These are phyloP conservation scores for Aegilops tauschii DNA, from an alignment of 176 grass and related monocot genomes.

Conservation along the genomic window DNA sequence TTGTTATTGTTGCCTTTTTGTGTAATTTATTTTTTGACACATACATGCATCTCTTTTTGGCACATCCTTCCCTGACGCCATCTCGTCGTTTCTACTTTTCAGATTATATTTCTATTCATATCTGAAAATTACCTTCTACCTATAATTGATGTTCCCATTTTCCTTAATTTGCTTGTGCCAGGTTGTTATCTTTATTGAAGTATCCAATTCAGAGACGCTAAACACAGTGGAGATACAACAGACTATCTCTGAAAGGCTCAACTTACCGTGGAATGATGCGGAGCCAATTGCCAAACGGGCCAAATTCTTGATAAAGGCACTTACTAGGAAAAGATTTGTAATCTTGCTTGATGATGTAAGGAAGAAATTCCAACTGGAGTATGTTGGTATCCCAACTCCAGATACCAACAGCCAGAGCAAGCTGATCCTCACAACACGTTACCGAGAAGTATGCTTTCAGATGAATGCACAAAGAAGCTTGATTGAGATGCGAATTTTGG, in stretches of 20 bases:
- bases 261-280: conserved; percentile 56
- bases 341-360: conserved; percentile 65
- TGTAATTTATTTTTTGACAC: neutral
- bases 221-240: conserved; percentile 54
- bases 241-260: conserved; percentile 54
- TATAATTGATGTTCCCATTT: neutral
- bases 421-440: conserved; percentile 59
- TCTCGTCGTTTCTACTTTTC: neutral
- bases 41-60: neutral
- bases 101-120: neutral
- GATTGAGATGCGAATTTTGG: conserved; percentile 49
- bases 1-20: neutral
- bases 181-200: conserved; percentile 69
- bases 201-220: conserved; percentile 59
- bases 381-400: conserved; percentile 64
- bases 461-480: conserved; percentile 50
- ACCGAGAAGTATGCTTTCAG: conserved; percentile 41
- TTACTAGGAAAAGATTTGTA: conserved; percentile 60
- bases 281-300: conserved; percentile 33
- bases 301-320: conserved; percentile 39
- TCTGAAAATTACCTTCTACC: neutral
- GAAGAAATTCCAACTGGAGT: conserved; percentile 41
- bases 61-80: neutral
- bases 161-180: conserved; percentile 15
- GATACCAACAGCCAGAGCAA: conserved; percentile 33